Evolutionary conservation across 2,329 filamentous ascomycete species (phyloP).

Genomic region (Aureobasidium sp.): DNA sequence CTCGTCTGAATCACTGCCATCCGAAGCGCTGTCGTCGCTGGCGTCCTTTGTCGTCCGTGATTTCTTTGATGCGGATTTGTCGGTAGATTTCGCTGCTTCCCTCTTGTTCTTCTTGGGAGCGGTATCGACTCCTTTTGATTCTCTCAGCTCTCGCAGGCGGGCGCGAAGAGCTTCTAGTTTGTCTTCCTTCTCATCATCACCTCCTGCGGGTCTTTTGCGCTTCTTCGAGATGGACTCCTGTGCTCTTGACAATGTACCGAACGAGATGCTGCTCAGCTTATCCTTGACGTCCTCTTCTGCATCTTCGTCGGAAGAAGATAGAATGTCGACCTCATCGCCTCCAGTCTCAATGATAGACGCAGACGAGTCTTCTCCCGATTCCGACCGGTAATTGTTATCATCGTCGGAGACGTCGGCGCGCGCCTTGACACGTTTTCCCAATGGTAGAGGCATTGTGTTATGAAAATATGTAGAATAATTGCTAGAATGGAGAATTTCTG

Average conservation of each 20-base stretch:
- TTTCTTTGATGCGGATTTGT: conserved; percentile 15
- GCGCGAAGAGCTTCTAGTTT: conserved; percentile 39
- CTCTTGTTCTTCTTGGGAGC: conserved; percentile 16
- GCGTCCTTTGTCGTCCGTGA: conserved; percentile 15
- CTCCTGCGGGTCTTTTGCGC: conserved; percentile 34
- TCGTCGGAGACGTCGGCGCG: conserved; percentile 10
- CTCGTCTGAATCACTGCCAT: conserved; percentile 14
- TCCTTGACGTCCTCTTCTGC: conserved; percentile 33
- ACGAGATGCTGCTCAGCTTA: conserved; percentile 59
- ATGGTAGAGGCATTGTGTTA: conserved; percentile 13
- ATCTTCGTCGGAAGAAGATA: conserved; percentile 14
- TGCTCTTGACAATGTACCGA: conserved; percentile 82
- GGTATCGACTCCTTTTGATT: conserved; percentile 27
- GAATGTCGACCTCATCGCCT: conserved; percentile 18
- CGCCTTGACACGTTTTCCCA: conserved; percentile 17
- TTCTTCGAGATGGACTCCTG: conserved; percentile 55
- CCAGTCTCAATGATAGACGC: conserved; percentile 33
- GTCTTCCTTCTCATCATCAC: conserved; percentile 31
- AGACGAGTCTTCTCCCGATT: conserved; percentile 30
- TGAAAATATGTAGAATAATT: background rate
- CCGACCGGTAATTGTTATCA: conserved; percentile 16
- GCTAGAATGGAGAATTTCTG: background rate
- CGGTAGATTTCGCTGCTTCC: background rate
- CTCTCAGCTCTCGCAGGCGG: conserved; percentile 35
- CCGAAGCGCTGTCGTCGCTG: conserved; percentile 13